Base-by-base conservation (phyloP, 768 basidiomycete species). In the Cyathus striatus region DNA sequence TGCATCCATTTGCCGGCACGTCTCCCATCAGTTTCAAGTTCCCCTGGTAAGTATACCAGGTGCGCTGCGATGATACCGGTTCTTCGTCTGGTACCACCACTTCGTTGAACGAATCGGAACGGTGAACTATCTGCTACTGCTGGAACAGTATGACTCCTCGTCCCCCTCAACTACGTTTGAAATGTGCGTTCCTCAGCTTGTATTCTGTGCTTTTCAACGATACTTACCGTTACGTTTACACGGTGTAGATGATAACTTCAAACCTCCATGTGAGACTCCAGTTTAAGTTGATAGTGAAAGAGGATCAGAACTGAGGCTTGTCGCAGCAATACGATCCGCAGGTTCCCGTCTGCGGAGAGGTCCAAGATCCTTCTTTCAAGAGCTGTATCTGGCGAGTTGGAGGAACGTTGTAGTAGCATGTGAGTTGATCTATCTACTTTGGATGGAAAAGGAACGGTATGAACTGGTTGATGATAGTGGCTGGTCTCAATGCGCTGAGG, bases 31-130 rank as follows among this genome's bases (percentile, higher is more conserved):
- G n/a, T n/a, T n/a, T n/a, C n/a, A n/a, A n/a, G n/a, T n/a, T n/a
- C n/a, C n/a, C n/a, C n/a, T n/a, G n/a, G n/a, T n/a, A n/a, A n/a
- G n/a, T n/a, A n/a, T n/a, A n/a, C n/a, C n/a, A n/a, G n/a, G n/a
- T n/a, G n/a, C n/a, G n/a, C n/a, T n/a, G n/a, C n/a, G n/a, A 37
- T 37, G 35, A 40, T 50, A 50, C 51, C 46, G 41, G 39, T 49
- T 55, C 63, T 51, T 64, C 56, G 66, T 70, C 66, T 62, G 64
- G 67, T 61, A 69, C 69, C 66, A 65, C 62, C 45, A 55, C 59
- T n/a, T n/a, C n/a, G n/a, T n/a, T n/a, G n/a, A n/a, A n/a, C n/a
- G n/a, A n/a, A n/a, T n/a, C n/a, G n/a, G n/a, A n/a, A n/a, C n/a
- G n/a, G n/a, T n/a, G n/a, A n/a, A n/a, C n/a, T n/a, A n/a, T n/a